phyloP scores from a whole-genome alignment of 129 eudicot genomes.

The Artemisia tridentata region DNA sequence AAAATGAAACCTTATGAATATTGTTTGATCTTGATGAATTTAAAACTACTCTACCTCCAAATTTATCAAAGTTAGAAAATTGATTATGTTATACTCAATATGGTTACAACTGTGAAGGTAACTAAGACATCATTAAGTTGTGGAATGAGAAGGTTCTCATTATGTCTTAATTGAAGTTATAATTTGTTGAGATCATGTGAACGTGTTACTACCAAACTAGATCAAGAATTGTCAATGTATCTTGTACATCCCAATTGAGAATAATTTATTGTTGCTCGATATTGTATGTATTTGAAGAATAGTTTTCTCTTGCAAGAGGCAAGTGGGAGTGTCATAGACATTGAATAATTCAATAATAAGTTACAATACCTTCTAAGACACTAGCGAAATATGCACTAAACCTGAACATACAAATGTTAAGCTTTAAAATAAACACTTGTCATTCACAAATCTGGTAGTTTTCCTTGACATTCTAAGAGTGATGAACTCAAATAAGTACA shows the following conservation, averaged over 20 bases:
- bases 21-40: neutral
- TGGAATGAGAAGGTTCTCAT: neutral
- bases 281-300: neutral
- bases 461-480: no score
- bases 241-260: no score
- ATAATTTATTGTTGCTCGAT: neutral
- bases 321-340: neutral
- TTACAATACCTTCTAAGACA: neutral
- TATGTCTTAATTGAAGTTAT: neutral
- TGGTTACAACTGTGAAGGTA: neutral
- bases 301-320: neutral
- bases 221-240: no score
- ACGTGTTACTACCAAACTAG: no score
- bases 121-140: neutral
- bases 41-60: neutral
- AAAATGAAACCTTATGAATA: neutral
- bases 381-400: neutral
- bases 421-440: neutral
- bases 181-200: no score
- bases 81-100: neutral
- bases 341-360: neutral
- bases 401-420: neutral
- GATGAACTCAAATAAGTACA: no score
- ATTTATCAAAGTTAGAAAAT: neutral
- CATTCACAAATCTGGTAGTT: no score